phyloP scores from a whole-genome alignment of 306 rosid species.

The Quercus cerris region DNA sequence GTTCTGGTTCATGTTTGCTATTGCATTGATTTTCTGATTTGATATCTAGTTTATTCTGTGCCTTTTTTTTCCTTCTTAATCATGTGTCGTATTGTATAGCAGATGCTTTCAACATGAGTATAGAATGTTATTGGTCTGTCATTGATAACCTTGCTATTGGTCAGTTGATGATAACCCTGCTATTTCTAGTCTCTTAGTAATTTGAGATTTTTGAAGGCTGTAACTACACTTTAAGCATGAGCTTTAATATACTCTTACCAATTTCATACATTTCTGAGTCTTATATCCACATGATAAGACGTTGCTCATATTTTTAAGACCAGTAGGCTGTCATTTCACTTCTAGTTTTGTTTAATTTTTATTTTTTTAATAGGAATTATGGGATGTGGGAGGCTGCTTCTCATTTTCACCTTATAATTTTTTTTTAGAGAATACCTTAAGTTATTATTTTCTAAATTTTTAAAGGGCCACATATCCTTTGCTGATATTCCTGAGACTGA shows the following conservation, averaged over 20 bases:
- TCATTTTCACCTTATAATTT: background rate
- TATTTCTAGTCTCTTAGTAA: background rate
- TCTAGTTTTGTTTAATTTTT: background rate
- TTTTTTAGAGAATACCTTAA: background rate
- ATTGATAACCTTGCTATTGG: background rate
- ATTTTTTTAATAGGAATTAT: too few relatives aligned
- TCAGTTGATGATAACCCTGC: background rate
- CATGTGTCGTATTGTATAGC: background rate
- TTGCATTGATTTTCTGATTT: background rate
- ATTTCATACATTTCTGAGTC: background rate
- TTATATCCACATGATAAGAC: background rate
- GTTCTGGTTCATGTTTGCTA: slow-evolving; percentile 7
- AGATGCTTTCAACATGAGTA: background rate
- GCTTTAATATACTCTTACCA: background rate
- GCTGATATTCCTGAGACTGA: background rate
- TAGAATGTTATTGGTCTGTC: background rate
- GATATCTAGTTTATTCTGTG: background rate
- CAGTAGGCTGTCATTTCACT: background rate
- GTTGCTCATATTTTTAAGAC: background rate
- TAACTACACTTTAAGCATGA: background rate
- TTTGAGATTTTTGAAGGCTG: background rate
- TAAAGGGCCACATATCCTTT: background rate
- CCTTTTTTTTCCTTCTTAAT: background rate
- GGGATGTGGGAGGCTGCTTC: background rate
- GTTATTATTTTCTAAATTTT: background rate